phyloP scores from a whole-genome alignment of 2,329 filamentous ascomycete species.

The Fusarium domesticum region DNA sequence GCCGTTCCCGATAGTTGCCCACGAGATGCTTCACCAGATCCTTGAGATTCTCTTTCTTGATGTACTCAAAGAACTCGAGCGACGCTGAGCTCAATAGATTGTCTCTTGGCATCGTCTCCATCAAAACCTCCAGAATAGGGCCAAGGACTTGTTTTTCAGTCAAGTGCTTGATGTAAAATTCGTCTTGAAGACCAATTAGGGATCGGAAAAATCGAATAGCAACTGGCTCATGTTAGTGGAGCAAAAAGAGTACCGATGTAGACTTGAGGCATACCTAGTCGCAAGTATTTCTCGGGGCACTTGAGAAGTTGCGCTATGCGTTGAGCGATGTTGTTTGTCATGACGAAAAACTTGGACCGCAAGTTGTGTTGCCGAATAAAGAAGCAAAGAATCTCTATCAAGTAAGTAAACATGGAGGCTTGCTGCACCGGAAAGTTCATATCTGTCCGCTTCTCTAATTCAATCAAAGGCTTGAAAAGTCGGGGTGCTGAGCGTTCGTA shows the following conservation, averaged over 20 bases:
- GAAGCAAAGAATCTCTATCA: conserved; percentile 91
- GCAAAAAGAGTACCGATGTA: conserved; percentile 10
- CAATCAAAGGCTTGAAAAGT: conserved; percentile 82
- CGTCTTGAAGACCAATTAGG: conserved; percentile 79
- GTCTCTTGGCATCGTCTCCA: conserved; percentile 83
- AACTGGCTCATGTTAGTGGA: conserved; percentile 51
- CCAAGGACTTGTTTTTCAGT: conserved; percentile 78
- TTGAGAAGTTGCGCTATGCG: conserved; percentile 79
- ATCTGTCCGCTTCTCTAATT: conserved; percentile 67
- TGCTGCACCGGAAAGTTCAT: conserved; percentile 76
- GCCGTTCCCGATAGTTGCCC: conserved; percentile 74
- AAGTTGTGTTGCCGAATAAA: conserved; percentile 87
- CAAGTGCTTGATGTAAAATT: conserved; percentile 85
- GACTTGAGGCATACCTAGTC: conserved; percentile 62
- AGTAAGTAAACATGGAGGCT: conserved; percentile 84
- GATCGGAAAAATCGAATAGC: conserved; percentile 93
- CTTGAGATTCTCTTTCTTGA: conserved; percentile 78
- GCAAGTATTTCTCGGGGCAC: conserved; percentile 86
- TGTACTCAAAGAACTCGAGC: conserved; percentile 88
- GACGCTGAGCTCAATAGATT: conserved; percentile 93
- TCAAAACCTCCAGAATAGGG: conserved; percentile 79
- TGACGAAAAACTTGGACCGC: conserved; percentile 83
- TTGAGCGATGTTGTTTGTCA: conserved; percentile 72
- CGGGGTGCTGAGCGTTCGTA: conserved; percentile 84
- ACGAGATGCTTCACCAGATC: conserved; percentile 80